Conservation (phyloP, 1,284 basidiomycete genomes). For the Apiotrichum laibachii region DNA sequence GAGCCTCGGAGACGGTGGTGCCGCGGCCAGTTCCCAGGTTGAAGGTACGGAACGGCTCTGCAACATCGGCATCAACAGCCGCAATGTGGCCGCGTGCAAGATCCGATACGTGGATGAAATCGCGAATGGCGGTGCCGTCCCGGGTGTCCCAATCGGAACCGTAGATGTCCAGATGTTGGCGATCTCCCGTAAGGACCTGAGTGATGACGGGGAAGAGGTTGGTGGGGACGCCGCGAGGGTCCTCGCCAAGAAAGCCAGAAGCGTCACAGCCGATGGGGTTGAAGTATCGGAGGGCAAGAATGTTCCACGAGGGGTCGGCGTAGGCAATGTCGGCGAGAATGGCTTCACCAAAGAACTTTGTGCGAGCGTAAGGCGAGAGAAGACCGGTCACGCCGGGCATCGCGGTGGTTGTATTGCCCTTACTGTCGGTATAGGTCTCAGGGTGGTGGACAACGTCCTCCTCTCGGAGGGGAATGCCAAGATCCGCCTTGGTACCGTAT, state of each 20-base stretch:
- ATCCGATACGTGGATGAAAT: slow-evolving; percentile 22
- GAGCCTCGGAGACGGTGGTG: slow-evolving; percentile 58
- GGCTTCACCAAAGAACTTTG: slow-evolving; percentile 19
- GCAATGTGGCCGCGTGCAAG: slow-evolving; percentile 29
- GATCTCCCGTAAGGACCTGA: slow-evolving; percentile 27
- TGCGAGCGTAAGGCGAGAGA: slow-evolving; percentile 13
- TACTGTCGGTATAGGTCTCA: not conserved
- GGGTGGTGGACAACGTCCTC: slow-evolving; percentile 19
- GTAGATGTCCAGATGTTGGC: slow-evolving; percentile 23
- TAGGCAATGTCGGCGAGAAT: slow-evolving; percentile 19
- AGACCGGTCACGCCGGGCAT: slow-evolving; percentile 14
- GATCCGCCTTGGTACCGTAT: slow-evolving; percentile 17
- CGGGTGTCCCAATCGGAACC: slow-evolving; percentile 28
- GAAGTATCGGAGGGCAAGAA: slow-evolving; percentile 28
- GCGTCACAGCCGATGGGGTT: slow-evolving; percentile 32
- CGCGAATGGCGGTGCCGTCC: slow-evolving; percentile 10
- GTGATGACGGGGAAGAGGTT: slow-evolving; percentile 30
- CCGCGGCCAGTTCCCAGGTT: slow-evolving; percentile 74
- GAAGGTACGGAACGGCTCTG: slow-evolving; percentile 54
- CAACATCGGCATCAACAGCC: slow-evolving; percentile 15
- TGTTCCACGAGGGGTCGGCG: slow-evolving; percentile 21
- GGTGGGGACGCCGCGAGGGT: slow-evolving; percentile 19
- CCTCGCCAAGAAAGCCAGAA: slow-evolving; percentile 31
- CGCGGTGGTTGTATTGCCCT: not conserved
- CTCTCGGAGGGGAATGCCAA: slow-evolving; percentile 13